Evolutionary conservation across 2,329 filamentous ascomycete species (phyloP).

Genomic region (Neofusicoccum ribis): DNA sequence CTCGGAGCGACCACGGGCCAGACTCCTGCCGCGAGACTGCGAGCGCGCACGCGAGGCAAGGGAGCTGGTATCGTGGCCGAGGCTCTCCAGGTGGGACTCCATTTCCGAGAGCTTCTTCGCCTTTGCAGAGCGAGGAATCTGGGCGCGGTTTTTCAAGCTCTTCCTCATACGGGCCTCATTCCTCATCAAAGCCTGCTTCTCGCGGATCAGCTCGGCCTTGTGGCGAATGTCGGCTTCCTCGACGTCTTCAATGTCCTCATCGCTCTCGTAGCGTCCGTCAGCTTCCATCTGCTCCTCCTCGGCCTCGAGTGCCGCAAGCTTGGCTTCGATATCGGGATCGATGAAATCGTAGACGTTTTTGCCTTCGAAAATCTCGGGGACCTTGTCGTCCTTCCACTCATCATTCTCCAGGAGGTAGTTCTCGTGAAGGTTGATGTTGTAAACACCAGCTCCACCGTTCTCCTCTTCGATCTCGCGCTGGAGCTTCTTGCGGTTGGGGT

Average conservation of each 20-base stretch:
- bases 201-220: slow-evolving; percentile 93
- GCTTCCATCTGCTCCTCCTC: slow-evolving; percentile 92
- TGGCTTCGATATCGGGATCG: slow-evolving; percentile 93
- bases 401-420: slow-evolving; percentile 85
- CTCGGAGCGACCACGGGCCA: slow-evolving; percentile 59
- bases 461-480: slow-evolving; percentile 88
- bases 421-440: slow-evolving; percentile 85
- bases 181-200: slow-evolving; percentile 88
- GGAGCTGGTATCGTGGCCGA: slow-evolving; percentile 80
- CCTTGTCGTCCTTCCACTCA: slow-evolving; percentile 95
- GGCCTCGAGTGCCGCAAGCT: slow-evolving; percentile 86
- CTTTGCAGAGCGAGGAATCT: slow-evolving; percentile 81
- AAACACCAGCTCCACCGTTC: slow-evolving; percentile 93
- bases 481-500: slow-evolving; percentile 78
- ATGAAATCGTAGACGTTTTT: slow-evolving; percentile 98
- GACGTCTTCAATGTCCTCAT: slow-evolving; percentile 75
- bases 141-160: slow-evolving; percentile 92
- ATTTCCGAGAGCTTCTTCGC: slow-evolving; percentile 84
- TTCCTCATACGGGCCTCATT: slow-evolving; percentile 96
- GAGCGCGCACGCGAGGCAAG: slow-evolving; percentile 72
- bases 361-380: slow-evolving; percentile 90
- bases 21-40: slow-evolving; percentile 70
- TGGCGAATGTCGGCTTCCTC: slow-evolving; percentile 84
- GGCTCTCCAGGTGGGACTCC: slow-evolving; percentile 78
- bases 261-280: slow-evolving; percentile 86